Conservation (phyloP, 2,329 filamentous ascomycete genomes). For the Fusarium sp. region DNA sequence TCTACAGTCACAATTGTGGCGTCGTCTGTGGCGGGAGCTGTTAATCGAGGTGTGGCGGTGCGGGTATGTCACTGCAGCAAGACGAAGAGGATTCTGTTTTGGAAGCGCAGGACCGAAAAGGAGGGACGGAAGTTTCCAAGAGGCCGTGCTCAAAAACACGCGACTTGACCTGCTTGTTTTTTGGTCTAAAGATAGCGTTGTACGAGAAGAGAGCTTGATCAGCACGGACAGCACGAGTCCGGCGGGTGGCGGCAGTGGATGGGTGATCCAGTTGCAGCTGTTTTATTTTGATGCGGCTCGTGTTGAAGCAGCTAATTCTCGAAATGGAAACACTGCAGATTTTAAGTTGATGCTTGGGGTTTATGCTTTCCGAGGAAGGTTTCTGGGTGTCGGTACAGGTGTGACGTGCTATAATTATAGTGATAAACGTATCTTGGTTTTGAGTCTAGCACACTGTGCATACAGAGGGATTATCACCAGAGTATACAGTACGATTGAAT, state of each 20-base stretch:
- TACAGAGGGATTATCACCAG: too few species aligned
- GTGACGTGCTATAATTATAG: neutral
- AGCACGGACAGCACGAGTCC: slow-evolving; percentile 22
- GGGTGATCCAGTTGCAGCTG: slow-evolving; percentile 11
- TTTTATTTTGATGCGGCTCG: slow-evolving; percentile 18
- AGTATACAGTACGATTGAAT: slow-evolving; percentile 17
- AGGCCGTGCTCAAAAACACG: neutral
- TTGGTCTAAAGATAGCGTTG: slow-evolving; percentile 19
- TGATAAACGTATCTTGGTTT: neutral
- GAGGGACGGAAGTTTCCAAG: neutral
- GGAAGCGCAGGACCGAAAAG: neutral
- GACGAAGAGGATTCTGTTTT: slow-evolving; percentile 9
- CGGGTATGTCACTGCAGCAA: neutral
- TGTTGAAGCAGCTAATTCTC: slow-evolving; percentile 24
- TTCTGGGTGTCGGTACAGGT: neutral
- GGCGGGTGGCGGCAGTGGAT: slow-evolving; percentile 16
- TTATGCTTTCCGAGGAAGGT: neutral
- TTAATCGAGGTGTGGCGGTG: slow-evolving; percentile 25
- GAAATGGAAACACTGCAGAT: slow-evolving; percentile 23
- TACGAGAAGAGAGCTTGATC: slow-evolving; percentile 24
- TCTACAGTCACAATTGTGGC: slow-evolving; percentile 11
- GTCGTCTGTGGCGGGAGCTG: slow-evolving; percentile 2
- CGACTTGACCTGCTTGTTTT: neutral
- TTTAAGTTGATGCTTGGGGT: slow-evolving; percentile 8
- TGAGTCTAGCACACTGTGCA: slow-evolving; percentile 22